These are phyloP conservation scores for Emiliania huxleyi DNA, from an alignment of 78 protist species.

Conservation along the genomic window DNA sequence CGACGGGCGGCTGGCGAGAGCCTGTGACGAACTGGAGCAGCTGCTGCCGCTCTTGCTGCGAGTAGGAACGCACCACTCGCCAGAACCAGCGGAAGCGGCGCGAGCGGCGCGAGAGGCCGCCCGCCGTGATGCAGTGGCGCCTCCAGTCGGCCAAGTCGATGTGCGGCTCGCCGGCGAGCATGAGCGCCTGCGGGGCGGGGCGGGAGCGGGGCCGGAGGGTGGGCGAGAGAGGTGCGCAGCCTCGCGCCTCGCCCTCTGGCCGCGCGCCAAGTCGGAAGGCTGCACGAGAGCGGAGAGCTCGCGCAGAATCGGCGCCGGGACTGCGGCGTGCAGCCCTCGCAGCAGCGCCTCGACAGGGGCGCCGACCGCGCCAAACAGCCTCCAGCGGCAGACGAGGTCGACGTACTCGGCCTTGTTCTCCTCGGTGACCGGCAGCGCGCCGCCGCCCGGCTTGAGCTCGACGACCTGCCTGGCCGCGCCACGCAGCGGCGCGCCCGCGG, in stretches of 20 bases:
- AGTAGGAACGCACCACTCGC: neutral
- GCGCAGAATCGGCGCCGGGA: neutral
- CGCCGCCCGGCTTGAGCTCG: slow-evolving; percentile 80
- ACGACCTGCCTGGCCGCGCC: neutral
- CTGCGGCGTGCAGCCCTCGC: neutral
- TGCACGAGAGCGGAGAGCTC: neutral
- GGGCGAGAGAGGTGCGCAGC: no score
- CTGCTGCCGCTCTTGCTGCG: neutral
- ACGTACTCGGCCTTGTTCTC: slow-evolving; percentile 48
- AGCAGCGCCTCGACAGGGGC: neutral
- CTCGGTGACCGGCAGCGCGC: slow-evolving; percentile 70
- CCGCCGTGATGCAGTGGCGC: neutral
- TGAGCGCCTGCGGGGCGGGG: no score
- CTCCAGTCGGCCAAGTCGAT: slow-evolving; percentile 1
- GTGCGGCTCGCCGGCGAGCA: neutral
- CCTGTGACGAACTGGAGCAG: slow-evolving; percentile 28
- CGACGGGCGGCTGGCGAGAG: slow-evolving; percentile 23
- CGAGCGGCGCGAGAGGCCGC: neutral
- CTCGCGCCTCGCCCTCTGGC: no score
- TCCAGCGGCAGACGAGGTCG: neutral
- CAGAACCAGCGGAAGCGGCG: slow-evolving; percentile 8
- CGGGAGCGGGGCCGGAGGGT: no score
- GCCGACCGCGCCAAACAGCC: neutral
- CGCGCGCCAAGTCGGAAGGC: neutral
- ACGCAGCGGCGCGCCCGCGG: neutral